Evolutionary conservation across 495 filamentous ascomycete species (phyloP), one percentile per base, ranked within the genome.

Genomic region (Aspergillus nanangensis): DNA sequence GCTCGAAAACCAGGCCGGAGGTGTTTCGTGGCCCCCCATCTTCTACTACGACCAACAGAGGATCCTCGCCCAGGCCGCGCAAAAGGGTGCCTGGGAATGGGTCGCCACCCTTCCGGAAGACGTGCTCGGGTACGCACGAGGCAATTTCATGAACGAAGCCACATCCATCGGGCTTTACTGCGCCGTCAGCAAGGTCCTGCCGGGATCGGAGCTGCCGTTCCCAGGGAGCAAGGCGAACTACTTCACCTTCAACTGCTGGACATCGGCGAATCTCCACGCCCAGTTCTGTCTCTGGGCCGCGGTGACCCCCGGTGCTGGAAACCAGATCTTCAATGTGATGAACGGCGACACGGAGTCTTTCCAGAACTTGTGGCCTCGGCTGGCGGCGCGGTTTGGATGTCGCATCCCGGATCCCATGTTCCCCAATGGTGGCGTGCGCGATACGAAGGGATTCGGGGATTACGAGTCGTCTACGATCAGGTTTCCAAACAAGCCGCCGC

Each of bases 121-220:
- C 44, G 74, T 80, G 0, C 59, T 79, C 50, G 71, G 74, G 2
- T 56, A 47, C 31, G 62, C 61, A 1, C 46, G 48, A 47, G 56
- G 67, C 23, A 82, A 81, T 50, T 81, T 77, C 55, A 80, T 81
- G 78, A 81, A 78, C 48, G 62, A 81, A 14, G 63, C 69, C 37
- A 64, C 70, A 1, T 51, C 68, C 5, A 29, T 81, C 11, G 77
- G 66, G 0, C 55, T 81, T 18, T 81, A 81, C 50, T 70, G 66
- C 39, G 65, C 69, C 17, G 62, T 79, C 11, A 65, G 53, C 39
- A 73, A 71, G 46, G 72, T 74, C 37, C 55, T 81, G 4, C 67
- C 66, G 8, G 57, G 66, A 22, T 59, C 66, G 9, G 49, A 62
- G 33, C 62, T 81, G 1, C 43, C 63, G 2, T 80, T 72, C 49